Base-by-base conservation (phyloP, 768 basidiomycete species). In the Lactarius trivialis region DNA sequence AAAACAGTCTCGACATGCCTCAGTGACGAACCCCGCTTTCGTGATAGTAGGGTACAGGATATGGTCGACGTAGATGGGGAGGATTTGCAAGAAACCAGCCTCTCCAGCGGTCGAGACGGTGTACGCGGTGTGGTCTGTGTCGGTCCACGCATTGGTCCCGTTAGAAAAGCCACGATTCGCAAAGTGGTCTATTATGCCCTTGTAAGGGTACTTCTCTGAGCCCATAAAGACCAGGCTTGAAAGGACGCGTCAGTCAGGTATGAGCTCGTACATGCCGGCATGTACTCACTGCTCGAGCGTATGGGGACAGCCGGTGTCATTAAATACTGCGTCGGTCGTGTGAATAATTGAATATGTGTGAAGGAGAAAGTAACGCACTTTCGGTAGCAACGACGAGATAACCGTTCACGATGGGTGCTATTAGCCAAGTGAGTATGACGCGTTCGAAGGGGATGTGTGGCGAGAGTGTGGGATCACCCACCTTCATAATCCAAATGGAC, bases 131-230 rank as follows among this genome's bases (percentile, higher is more conserved):
- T 97, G 88, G 70, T 93, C 92, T 49, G 83, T 94, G 70, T 91
- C 96, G 3, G 97, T 98, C 97, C 96, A 99, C 1, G 96, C 96
- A 72, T 98, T 97, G 9, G 89, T 92, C 36, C 91, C 92, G 64
- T 90, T 85, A 7, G 92, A 89, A 71, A 95, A 93, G 21, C 92
- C 92, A 59, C 94, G 84, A 72, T 98, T 98, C 3, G 97, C 97
- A 24, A 99, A 80, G 60, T 91, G 86, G 75, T 98, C 96, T 58
- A 99, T 83, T 56, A 98, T 86, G 24, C 95, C 96, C 72, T 98
- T 98, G 80, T 91, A 92, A 0, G 96, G 95, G 70, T 93, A 98
- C 68, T 90, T 86, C 70, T 96, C 86, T 0, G 93, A 96, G 6
- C 97, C 97, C 81, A 98, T 89, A 72, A 98, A 98, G 33, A 98